Evolutionary conservation across 2,329 filamentous ascomycete species (phyloP), one percentile per base, ranked within the genome.

Genomic region (Alternaria rosae): DNA sequence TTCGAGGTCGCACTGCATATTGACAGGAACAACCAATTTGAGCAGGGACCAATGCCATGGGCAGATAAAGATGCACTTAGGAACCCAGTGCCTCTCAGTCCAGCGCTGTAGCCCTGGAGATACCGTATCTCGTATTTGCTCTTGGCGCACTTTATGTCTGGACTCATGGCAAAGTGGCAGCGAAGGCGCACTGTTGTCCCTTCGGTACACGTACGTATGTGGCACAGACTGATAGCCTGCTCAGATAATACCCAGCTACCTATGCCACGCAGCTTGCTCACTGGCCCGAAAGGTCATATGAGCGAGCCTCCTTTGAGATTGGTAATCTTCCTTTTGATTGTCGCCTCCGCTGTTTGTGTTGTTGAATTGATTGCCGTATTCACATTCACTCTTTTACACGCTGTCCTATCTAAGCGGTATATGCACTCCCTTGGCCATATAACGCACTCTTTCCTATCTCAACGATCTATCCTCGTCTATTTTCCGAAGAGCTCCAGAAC

Each of bases 241-340:
- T 57, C 54, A 45, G 47, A 51, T 21, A 12, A 32, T 35, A 35
- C 20, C 45, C 35, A 32, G 20, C 53, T 62, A 58, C 52, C 17
- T 59, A 53, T 59, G 30, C 63, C 57, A 71, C 68, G 66, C 66
- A 68, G 69, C 65, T 51, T 62, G 70, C 57, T 47, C 55, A 73
- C 70, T 64, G 67, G 53, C 17, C 53, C 57, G 61, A 32, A 55
- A 57, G 55, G 25, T 13, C 54, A 57, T 56, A 54, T 59, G 12
- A 61, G 30, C 38, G 15, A n/a, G 41, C 9, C n/a, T 54, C 35
- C 43, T 56, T 21, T 21, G 51, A 45, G 43, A 32, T 7, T 9
- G 54, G n/a, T 13, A 23, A 32, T 41, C 15, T 13, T 10, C 3
- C 32, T n/a, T 9, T 32, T 43, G 13, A 11, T 47, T 42, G 12